A percentile compares a stretch with the other conserved stretches of the same genome.
Conservation (phyloP, 1,284 basidiomycete species). For the Quambalaria eucalypti region DNA sequence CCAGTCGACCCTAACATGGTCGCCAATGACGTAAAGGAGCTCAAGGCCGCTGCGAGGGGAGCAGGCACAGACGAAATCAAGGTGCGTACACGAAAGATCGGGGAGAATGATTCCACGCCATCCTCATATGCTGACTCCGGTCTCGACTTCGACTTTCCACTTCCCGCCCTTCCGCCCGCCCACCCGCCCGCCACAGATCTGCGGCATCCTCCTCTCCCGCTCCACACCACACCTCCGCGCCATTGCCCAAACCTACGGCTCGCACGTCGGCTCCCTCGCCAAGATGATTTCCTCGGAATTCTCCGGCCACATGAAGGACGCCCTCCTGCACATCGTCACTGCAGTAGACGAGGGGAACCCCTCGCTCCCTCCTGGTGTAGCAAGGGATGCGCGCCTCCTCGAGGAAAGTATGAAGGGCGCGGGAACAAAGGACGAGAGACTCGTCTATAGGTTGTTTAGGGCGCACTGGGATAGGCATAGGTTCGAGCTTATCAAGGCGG, state of each 20-base stretch:
- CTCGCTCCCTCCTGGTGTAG: conserved; percentile 18
- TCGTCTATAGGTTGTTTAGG: conserved; percentile 31
- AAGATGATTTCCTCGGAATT: conserved; percentile 20
- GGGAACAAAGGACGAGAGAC: conserved; percentile 38
- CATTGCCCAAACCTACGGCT: conserved; percentile 35
- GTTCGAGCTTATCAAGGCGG: conserved; percentile 38
- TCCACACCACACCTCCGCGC: conserved; percentile 36
- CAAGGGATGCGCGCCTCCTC: conserved; percentile 37
- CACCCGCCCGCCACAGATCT: conserved; percentile 12
- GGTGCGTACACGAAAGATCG: conserved; percentile 1
- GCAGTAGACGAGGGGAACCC: conserved; percentile 37
- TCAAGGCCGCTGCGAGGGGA: conserved; percentile 19
- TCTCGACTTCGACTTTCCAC: background rate
- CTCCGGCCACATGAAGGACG: conserved; percentile 40
- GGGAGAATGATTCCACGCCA: too few relatives aligned
- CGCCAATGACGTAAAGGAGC: conserved; percentile 19
- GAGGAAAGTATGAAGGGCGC: conserved; percentile 42
- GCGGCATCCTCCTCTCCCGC: conserved; percentile 40
- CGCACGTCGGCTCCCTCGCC: background rate
- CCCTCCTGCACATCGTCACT: conserved; percentile 39
- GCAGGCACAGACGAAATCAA: conserved; percentile 37
- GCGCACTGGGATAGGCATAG: conserved; percentile 39
- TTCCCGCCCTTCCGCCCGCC: background rate
- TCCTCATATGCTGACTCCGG: background rate
- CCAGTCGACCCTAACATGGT: conserved; percentile 22